A percentile compares a stretch with the other conserved stretches of the same genome.
phyloP scores from a whole-genome alignment of 1,284 basidiomycete species.

The Ceratobasidium sp. region DNA sequence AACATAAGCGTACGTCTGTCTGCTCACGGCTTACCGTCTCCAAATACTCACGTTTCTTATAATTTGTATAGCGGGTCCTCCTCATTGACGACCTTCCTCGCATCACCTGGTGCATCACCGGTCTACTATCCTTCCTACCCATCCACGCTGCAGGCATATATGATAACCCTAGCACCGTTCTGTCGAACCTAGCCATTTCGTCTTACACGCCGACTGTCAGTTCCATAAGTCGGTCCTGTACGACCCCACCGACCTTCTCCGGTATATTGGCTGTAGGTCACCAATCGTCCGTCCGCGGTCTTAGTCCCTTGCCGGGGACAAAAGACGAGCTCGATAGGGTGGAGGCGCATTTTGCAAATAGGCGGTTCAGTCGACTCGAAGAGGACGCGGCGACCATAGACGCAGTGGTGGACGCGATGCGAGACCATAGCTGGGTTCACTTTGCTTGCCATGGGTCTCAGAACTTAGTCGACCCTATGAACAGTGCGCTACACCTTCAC shows the following conservation, averaged over 20 bases:
- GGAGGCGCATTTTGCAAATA: too few relatives aligned
- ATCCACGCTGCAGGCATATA: conserved; percentile 5
- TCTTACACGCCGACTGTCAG: conserved; percentile 4
- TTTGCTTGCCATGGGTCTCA: conserved; percentile 16
- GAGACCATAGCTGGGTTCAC: conserved; percentile 13
- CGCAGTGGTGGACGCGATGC: neutral
- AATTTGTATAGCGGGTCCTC: too few relatives aligned
- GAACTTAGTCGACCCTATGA: neutral
- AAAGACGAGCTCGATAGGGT: neutral
- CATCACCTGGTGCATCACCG: conserved; percentile 7
- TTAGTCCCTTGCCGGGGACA: neutral
- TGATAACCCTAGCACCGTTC: too few relatives aligned
- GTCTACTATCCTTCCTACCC: neutral
- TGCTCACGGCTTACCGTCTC: too few relatives aligned
- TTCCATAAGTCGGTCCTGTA: neutral
- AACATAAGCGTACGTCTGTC: too few relatives aligned
- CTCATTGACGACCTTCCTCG: neutral
- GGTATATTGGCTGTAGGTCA: conserved; percentile 4
- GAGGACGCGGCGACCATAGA: neutral
- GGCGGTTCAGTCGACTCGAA: neutral
- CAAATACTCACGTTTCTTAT: too few relatives aligned
- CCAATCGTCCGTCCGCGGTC: neutral
- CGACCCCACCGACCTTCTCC: neutral
- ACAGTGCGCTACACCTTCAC: neutral
- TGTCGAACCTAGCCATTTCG: neutral